Evolutionary conservation across 768 basidiomycete species (phyloP).

Genomic region (Termitomyces sp.): DNA sequence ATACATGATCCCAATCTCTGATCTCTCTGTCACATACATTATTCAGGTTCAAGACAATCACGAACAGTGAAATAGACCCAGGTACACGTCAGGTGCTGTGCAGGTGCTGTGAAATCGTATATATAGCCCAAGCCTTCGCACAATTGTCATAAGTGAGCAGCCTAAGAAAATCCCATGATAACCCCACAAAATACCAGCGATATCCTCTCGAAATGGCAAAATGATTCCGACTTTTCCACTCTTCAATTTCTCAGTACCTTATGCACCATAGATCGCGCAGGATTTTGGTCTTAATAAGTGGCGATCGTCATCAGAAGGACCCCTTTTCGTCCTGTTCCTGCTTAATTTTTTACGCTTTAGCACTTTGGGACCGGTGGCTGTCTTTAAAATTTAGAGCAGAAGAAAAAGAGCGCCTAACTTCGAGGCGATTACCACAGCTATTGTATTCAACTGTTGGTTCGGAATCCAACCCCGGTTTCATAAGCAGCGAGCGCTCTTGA

Average conservation of each 20-base stretch:
- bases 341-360: slow-evolving; percentile 29
- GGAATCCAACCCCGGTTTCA: not conserved
- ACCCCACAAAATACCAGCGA: not conserved
- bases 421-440: not conserved
- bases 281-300: not conserved
- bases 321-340: slow-evolving; percentile 21
- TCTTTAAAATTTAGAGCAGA: slow-evolving; percentile 21
- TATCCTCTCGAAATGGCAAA: not conserved
- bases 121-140: not conserved
- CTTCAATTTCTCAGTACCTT: slow-evolving; percentile 2
- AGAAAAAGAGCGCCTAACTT: slow-evolving; percentile 12
- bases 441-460: not conserved
- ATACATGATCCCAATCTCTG: no score
- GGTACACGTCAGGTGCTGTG: not conserved
- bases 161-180: not conserved
- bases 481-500: not conserved
- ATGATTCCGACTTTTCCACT: not conserved
- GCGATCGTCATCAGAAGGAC: slow-evolving; percentile 11
- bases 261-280: not conserved
- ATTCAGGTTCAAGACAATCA: not conserved
- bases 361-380: slow-evolving; percentile 33
- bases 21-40: not conserved
- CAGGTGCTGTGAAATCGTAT: not conserved
- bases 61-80: not conserved
- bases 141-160: not conserved